A percentile compares a stretch with the other conserved stretches of the same genome.
Conservation (phyloP, 768 basidiomycete species). For the Lentinula sp. region DNA sequence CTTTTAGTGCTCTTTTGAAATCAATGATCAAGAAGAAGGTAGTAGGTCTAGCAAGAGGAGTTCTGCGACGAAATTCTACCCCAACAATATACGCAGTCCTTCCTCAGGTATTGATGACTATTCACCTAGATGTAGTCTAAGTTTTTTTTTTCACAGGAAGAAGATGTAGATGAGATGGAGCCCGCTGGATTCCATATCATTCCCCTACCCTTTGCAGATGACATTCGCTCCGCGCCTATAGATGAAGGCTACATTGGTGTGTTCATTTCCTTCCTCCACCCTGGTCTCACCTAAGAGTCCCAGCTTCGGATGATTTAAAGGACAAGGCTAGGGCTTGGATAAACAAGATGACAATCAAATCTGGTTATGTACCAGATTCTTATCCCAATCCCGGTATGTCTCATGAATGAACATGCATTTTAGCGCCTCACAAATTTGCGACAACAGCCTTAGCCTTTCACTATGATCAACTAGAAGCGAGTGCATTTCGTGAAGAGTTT, state of each 20-base stretch:
- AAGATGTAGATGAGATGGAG: slow-evolving; percentile 62
- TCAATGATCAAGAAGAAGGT: slow-evolving; percentile 77
- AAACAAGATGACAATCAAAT: slow-evolving; percentile 67
- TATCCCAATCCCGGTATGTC: slow-evolving; percentile 85
- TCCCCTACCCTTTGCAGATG: slow-evolving; percentile 91
- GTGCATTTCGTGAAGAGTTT: slow-evolving; percentile 88
- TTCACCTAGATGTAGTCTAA: not conserved
- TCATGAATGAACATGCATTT: slow-evolving; percentile 1
- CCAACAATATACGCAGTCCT: slow-evolving; percentile 82
- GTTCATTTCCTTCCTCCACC: not conserved
- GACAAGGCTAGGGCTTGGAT: slow-evolving; percentile 70
- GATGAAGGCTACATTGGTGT: slow-evolving; percentile 60
- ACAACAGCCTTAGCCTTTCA: slow-evolving; percentile 73
- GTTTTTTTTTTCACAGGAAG: slow-evolving; percentile 40
- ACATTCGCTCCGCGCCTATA: slow-evolving; percentile 77
- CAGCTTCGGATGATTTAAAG: slow-evolving; percentile 65
- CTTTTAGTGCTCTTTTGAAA: slow-evolving; percentile 82
- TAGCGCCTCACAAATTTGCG: not conserved
- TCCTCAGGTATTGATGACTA: slow-evolving; percentile 58
- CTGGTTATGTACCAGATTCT: slow-evolving; percentile 77
- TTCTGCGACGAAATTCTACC: slow-evolving; percentile 64
- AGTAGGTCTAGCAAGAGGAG: slow-evolving; percentile 70
- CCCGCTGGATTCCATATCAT: slow-evolving; percentile 93
- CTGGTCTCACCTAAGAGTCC: slow-evolving; percentile 6
- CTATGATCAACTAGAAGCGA: slow-evolving; percentile 86